Conservation (phyloP, 2,329 filamentous ascomycete species). For the Exophiala sp. region DNA sequence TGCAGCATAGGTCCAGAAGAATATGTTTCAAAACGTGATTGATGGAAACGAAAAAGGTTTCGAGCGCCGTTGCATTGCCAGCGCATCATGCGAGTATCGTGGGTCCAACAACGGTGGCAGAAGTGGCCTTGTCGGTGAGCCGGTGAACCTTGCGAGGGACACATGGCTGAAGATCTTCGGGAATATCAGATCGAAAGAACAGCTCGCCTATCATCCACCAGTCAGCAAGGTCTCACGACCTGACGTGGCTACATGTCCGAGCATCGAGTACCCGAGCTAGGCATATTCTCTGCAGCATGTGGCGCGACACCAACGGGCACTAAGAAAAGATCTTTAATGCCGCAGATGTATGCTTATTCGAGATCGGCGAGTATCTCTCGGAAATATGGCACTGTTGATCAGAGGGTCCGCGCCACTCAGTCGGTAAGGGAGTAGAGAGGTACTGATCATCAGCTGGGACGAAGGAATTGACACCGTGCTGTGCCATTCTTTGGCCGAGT, state of each 20-base stretch:
- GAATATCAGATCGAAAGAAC: not conserved
- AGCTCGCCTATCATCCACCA: too few species aligned
- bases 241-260: too few species aligned
- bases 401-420: not conserved
- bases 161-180: slow-evolving; percentile 23
- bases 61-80: slow-evolving; percentile 21
- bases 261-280: too few species aligned
- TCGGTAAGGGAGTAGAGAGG: not conserved
- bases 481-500: not conserved
- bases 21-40: slow-evolving; percentile 10
- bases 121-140: slow-evolving; percentile 22
- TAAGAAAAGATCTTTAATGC: too few species aligned
- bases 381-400: not conserved
- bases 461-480: slow-evolving; percentile 1
- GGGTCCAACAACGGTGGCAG: slow-evolving; percentile 16
- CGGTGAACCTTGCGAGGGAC: slow-evolving; percentile 10
- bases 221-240: too few species aligned
- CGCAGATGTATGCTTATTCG: not conserved
- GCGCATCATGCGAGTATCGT: slow-evolving; percentile 23
- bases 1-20: slow-evolving; percentile 5
- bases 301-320: too few species aligned
- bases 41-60: slow-evolving; percentile 2
- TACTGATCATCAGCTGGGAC: not conserved
- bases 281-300: too few species aligned
- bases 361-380: slow-evolving; percentile 1